Evolutionary conservation across 129 eudicot species (phyloP).

Genomic region (Tanacetum coccineum): DNA sequence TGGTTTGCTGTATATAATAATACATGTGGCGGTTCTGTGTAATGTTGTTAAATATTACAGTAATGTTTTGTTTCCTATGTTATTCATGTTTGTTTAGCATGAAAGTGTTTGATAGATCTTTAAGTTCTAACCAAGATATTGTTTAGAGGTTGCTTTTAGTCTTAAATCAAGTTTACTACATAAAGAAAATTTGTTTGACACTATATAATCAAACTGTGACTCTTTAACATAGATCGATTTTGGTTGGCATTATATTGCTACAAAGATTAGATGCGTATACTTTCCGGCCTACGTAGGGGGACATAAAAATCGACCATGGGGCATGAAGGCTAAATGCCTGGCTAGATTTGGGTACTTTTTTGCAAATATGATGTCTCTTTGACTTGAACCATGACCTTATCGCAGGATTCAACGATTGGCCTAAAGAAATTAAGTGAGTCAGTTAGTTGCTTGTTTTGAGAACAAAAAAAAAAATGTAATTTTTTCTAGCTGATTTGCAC

Average conservation of each 20-base stretch:
- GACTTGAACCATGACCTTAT: conserved; percentile 21
- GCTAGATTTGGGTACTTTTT: not conserved
- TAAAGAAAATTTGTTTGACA: no score
- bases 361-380: not conserved
- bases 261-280: conserved; percentile 5
- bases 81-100: conserved; percentile 2
- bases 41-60: conserved; percentile 12
- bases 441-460: not conserved
- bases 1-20: conserved; percentile 4
- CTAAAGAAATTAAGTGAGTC: not conserved
- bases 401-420: conserved; percentile 6
- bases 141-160: no score
- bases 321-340: conserved; percentile 19
- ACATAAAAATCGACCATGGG: conserved; percentile 3
- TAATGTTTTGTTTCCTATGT: not conserved
- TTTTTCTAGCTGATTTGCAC: no score
- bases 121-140: conserved; percentile 9
- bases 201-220: conserved; percentile 26
- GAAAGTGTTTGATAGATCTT: conserved; percentile 1
- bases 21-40: conserved; percentile 1
- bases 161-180: no score
- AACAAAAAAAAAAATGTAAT: not conserved
- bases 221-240: conserved; percentile 7
- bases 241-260: conserved; percentile 2
- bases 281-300: not conserved